Evolutionary conservation across 2,329 filamentous ascomycete species (phyloP), one percentile per base, ranked within the genome.

Genomic region (Rhynchosporium secalis): DNA sequence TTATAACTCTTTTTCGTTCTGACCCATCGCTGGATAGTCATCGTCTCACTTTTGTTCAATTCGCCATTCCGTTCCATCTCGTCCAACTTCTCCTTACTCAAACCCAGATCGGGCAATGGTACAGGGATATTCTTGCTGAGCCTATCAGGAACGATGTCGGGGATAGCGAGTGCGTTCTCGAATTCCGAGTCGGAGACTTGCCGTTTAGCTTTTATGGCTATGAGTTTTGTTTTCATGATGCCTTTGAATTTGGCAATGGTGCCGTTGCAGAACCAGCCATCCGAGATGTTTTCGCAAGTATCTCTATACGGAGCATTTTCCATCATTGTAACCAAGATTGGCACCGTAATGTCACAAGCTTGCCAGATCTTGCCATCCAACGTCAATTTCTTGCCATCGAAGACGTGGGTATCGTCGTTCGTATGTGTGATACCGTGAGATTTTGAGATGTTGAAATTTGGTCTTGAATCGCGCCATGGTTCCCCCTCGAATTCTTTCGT

Each of bases 341-440:
- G 90, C 70, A 98, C 94, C 0, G 86, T 89, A 60, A 98, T 88
- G 74, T 99, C 95, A 77, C 92, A 96, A 31, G 96, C 84, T 79
- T 98, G 95, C 89, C 92, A 99, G 56, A 95, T 88, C 71, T 95
- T 95, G 45, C 92, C 92, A 71, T 96, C 92, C 1, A 85, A 83
- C 15, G 86, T 85, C 60, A 94, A 85, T 2, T 82, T 83, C 63
- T 86, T 80, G 52, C 94, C 94, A 65, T 96, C 91, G 75, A 97
- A 98, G 1, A 94, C 79, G 75, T 98, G 93, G 58, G 81, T 87
- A 36, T 78, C 74, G 26, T 75, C 76, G 40, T 65, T 51, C 15
- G 60, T 60, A 13, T 64, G 60, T 15, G 62, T 57, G 13, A 45
- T 62, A 43, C 38, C 65, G 15, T 33, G 56, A 28, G 46, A 49